These are phyloP conservation scores for Russula dissimulans DNA, from an alignment of 768 basidiomycete species.

Conservation along the genomic window DNA sequence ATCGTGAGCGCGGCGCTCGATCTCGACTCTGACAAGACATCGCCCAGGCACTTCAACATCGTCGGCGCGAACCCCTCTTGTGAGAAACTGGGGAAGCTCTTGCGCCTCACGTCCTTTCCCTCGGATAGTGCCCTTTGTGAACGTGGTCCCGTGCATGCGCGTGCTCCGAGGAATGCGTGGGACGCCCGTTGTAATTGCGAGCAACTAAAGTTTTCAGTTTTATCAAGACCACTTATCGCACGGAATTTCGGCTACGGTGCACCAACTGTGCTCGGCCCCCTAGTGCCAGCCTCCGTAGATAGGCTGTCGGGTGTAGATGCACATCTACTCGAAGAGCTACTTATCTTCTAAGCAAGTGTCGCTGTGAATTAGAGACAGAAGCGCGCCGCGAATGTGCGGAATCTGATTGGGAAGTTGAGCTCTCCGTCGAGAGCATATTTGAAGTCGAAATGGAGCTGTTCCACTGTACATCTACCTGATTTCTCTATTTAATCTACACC, in stretches of 20 bases:
- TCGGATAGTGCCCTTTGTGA: slow-evolving; percentile 50
- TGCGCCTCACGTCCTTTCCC: slow-evolving; percentile 54
- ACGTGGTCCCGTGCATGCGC: slow-evolving; percentile 31
- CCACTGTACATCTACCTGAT: too few relatives aligned
- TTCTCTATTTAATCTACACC: too few relatives aligned
- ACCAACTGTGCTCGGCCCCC: slow-evolving; percentile 25
- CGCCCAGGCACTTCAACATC: slow-evolving; percentile 66
- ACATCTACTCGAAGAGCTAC: slow-evolving; percentile 24
- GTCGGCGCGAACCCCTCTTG: slow-evolving; percentile 82
- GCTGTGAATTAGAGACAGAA: slow-evolving; percentile 11
- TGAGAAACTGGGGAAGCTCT: slow-evolving; percentile 76
- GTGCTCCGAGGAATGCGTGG: slow-evolving; percentile 9
- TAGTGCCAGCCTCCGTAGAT: slow-evolving; percentile 18
- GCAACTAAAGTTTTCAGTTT: slow-evolving; percentile 60
- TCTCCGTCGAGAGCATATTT: background rate
- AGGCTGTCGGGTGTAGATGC: slow-evolving; percentile 18
- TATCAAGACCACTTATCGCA: slow-evolving; percentile 50
- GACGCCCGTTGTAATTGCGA: slow-evolving; percentile 39
- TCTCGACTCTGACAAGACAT: slow-evolving; percentile 67
- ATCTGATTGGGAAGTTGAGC: too few relatives aligned
- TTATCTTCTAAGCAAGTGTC: slow-evolving; percentile 24
- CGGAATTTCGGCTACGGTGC: slow-evolving; percentile 58
- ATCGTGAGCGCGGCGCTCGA: slow-evolving; percentile 75
- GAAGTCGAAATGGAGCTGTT: too few relatives aligned
- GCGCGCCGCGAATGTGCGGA: background rate